Evolutionary conservation across 1,139 yeast genomes (phyloP).

Genomic region (Pichia kudriavzevii): DNA sequence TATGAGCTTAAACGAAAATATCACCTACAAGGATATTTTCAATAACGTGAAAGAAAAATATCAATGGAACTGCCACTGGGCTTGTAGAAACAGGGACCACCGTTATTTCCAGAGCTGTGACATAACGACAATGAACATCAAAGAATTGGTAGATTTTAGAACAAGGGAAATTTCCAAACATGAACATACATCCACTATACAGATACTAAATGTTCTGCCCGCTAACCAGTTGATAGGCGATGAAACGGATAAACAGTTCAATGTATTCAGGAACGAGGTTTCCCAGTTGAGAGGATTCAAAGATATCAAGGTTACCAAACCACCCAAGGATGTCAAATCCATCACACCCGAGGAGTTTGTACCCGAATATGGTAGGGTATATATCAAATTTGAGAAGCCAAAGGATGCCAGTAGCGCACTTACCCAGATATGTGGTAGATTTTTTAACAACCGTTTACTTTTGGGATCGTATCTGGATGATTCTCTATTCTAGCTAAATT

Average conservation of each 20-base stretch:
- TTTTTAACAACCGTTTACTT: conserved; percentile 63
- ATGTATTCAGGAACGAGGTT: conserved; percentile 49
- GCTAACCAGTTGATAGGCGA: too few relatives aligned
- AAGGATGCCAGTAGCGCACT: conserved; percentile 53
- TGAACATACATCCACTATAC: conserved; percentile 48
- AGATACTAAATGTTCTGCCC: conserved; percentile 58
- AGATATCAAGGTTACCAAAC: conserved; percentile 59
- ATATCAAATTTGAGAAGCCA: conserved; percentile 51
- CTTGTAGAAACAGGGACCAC: conserved; percentile 27
- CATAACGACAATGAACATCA: conserved; percentile 17
- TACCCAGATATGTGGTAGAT: conserved; percentile 57
- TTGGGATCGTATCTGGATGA: conserved; percentile 59
- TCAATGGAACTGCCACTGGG: conserved; percentile 28
- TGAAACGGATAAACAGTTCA: conserved; percentile 45
- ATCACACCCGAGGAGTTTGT: conserved; percentile 44
- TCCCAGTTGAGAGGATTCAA: conserved; percentile 45
- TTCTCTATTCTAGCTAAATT: conserved; percentile 31
- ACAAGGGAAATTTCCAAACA: conserved; percentile 24
- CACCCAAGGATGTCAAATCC: conserved; percentile 44
- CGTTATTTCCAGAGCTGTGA: conserved; percentile 22
- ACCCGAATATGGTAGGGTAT: conserved; percentile 68
- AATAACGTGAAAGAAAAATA: conserved; percentile 20
- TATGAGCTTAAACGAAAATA: conserved; percentile 26
- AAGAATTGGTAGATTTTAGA: conserved; percentile 13
- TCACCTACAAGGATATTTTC: conserved; percentile 11